These are phyloP conservation scores for Lophiostoma macrostomum DNA, from an alignment of 495 filamentous ascomycete genomes.

Conservation along the genomic window DNA sequence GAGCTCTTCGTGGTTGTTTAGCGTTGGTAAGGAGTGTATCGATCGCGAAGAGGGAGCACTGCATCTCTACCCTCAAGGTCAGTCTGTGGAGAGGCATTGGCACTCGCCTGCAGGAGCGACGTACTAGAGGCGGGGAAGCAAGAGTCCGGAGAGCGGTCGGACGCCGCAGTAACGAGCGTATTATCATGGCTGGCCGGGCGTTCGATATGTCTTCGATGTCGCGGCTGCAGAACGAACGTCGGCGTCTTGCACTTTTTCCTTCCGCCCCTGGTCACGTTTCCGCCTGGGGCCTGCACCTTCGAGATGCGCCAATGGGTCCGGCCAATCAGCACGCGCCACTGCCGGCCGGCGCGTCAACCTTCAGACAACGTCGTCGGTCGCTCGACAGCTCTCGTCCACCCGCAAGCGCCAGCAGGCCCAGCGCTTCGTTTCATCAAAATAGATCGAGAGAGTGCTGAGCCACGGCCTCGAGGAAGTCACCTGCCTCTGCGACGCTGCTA, in stretches of 20 bases:
- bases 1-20: slow-evolving; percentile 54
- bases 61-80: slow-evolving; percentile 29
- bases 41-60: slow-evolving; percentile 33
- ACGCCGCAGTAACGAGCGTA: slow-evolving; percentile 51
- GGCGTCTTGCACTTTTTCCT: not conserved
- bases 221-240: not conserved
- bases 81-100: slow-evolving; percentile 4
- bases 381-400: too few relatives aligned
- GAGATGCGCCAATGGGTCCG: slow-evolving; percentile 1
- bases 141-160: slow-evolving; percentile 50
- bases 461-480: slow-evolving; percentile 29
- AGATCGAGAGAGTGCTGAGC: slow-evolving; percentile 10
- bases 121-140: slow-evolving; percentile 31
- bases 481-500: slow-evolving; percentile 27
- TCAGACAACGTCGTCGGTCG: slow-evolving; percentile 19
- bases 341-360: not conserved
- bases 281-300: not conserved
- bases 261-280: not conserved
- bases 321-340: slow-evolving; percentile 24
- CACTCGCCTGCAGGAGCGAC: slow-evolving; percentile 2
- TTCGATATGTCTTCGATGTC: not conserved
- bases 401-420: slow-evolving; percentile 15
- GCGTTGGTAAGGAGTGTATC: slow-evolving; percentile 56
- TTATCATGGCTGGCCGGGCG: slow-evolving; percentile 44
- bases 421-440: slow-evolving; percentile 20